Conservation (phyloP, 345 rosid species). For the Eucalyptus rudis region DNA sequence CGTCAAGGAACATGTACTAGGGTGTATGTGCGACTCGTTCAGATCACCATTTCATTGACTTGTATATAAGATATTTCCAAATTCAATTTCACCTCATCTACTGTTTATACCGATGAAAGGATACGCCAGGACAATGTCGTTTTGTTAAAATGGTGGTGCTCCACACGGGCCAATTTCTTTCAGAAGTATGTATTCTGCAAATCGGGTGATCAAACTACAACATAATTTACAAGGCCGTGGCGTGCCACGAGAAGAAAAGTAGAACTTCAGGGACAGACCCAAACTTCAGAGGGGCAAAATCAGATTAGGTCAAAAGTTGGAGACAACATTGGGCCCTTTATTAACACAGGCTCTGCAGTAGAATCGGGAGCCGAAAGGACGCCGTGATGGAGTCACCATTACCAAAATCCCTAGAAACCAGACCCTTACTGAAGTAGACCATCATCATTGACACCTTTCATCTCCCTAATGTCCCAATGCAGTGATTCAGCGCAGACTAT, state of each 20-base stretch:
- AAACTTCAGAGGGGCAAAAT: not conserved
- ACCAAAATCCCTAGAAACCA: not conserved
- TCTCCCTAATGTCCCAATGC: not conserved
- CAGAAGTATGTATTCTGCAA: not conserved
- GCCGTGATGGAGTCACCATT: not conserved
- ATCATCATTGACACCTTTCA: not conserved
- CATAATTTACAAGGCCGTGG: not conserved
- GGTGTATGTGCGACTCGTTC: too few species aligned
- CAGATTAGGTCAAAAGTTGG: not conserved
- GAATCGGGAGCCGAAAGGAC: not conserved
- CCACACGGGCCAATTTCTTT: not conserved
- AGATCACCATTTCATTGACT: not conserved
- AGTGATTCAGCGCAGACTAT: not conserved
- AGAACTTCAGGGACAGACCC: not conserved
- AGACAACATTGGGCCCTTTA: not conserved
- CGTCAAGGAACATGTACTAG: too few species aligned
- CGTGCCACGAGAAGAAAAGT: not conserved
- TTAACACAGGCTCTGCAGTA: not conserved
- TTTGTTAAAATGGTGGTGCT: not conserved
- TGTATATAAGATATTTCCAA: not conserved
- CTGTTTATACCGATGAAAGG: not conserved
- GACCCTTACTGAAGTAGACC: not conserved
- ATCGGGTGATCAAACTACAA: not conserved
- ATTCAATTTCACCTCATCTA: not conserved
- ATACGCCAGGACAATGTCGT: not conserved